A percentile compares a stretch with the other conserved stretches of the same genome.
Evolutionary conservation across 306 rosid genomes (phyloP).

Genomic region (Pyrus betulifolia): DNA sequence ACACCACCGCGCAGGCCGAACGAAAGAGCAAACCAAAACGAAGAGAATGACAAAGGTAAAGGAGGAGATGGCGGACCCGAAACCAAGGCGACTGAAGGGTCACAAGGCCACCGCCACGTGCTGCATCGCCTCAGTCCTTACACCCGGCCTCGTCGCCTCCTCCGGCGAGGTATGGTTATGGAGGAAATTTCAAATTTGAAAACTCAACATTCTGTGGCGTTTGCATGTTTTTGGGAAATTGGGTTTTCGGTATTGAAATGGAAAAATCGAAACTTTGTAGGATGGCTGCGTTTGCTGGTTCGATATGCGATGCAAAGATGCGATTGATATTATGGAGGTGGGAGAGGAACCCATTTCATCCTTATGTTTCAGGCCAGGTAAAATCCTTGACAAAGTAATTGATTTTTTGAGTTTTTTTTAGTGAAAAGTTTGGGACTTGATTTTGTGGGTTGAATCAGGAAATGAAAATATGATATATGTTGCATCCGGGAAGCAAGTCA

Average conservation of each 20-base stretch:
- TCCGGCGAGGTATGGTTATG: slow-evolving; percentile 58
- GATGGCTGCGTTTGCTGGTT: slow-evolving; percentile 96
- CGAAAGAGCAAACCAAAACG: background rate
- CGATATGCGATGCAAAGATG: slow-evolving; percentile 78
- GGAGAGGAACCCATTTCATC: slow-evolving; percentile 62
- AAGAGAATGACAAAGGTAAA: background rate
- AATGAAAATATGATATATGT: slow-evolving; percentile 69
- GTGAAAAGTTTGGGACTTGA: background rate
- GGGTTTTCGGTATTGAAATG: background rate
- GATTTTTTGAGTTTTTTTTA: no score
- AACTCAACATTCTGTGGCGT: background rate
- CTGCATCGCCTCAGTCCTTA: slow-evolving; percentile 63
- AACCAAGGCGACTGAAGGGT: slow-evolving; percentile 57
- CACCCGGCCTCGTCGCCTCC: slow-evolving; percentile 61
- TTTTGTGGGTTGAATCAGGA: slow-evolving; percentile 45
- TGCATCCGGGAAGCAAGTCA: slow-evolving; percentile 77
- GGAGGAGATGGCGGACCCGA: slow-evolving; percentile 23
- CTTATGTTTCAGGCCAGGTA: slow-evolving; percentile 69
- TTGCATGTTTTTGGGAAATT: background rate
- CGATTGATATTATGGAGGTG: slow-evolving; percentile 52
- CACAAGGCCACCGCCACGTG: slow-evolving; percentile 62
- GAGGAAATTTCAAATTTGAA: background rate
- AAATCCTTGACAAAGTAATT: background rate
- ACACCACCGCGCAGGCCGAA: background rate
- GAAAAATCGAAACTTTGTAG: slow-evolving; percentile 4